phyloP scores from a whole-genome alignment of 2,329 filamentous ascomycete genomes.

The Penicillium freii region DNA sequence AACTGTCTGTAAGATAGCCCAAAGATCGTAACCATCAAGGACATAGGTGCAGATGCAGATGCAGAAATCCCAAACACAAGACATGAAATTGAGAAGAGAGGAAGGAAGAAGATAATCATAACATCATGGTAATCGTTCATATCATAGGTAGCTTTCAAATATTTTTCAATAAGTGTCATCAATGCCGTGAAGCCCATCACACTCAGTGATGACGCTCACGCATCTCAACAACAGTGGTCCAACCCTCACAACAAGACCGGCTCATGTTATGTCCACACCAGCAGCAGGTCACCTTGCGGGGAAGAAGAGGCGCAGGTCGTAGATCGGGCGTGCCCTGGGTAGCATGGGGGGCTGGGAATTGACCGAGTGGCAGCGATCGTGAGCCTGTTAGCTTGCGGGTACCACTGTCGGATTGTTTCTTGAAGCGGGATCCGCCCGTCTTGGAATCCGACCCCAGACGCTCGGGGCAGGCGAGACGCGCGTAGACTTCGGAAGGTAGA shows the following conservation, averaged over 20 bases:
- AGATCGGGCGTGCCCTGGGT: constrained; percentile 9
- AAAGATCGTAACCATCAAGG: neutral
- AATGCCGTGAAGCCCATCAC: neutral
- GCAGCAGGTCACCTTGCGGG: constrained; percentile 55
- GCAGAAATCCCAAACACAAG: neutral
- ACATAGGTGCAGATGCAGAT: neutral
- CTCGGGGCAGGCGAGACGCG: constrained; percentile 34
- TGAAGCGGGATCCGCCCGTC: constrained; percentile 4
- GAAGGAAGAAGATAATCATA: neutral
- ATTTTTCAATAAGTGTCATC: neutral
- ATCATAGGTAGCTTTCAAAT: neutral
- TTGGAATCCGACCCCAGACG: constrained; percentile 9
- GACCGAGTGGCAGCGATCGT: neutral
- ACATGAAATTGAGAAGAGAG: neutral
- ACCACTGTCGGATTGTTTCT: neutral
- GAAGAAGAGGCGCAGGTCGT: constrained; percentile 11
- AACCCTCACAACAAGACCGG: constrained; percentile 66
- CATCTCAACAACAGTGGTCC: constrained; percentile 65
- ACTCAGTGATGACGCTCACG: constrained; percentile 54
- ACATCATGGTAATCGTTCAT: constrained; percentile 4
- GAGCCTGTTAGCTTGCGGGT: neutral
- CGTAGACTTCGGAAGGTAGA: constrained; percentile 41
- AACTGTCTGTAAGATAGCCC: neutral
- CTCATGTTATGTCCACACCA: constrained; percentile 73
- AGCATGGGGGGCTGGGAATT: constrained; percentile 1